Conservation (phyloP, 306 rosid species). For the Vachellia collinsii region DNA sequence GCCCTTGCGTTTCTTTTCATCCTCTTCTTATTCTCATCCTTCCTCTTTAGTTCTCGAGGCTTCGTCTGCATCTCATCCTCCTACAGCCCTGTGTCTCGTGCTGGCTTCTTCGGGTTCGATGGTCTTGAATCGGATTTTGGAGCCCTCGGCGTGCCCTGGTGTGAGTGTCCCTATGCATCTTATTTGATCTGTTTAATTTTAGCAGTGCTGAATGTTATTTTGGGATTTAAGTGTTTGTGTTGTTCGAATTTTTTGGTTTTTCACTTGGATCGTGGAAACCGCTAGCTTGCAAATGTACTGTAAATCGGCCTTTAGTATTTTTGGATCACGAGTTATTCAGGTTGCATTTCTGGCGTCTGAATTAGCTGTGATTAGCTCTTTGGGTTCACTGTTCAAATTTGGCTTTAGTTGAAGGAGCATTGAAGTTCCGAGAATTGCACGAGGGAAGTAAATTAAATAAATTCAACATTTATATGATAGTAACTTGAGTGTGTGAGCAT, state of each 20-base stretch:
- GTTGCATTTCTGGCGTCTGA: not conserved
- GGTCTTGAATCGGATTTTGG: constrained; percentile 82
- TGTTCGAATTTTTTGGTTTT: not conserved
- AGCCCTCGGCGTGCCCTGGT: constrained; percentile 82
- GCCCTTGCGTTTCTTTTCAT: constrained; percentile 40
- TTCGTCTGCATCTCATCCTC: constrained; percentile 77
- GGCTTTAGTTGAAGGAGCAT: not conserved
- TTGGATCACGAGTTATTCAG: not conserved
- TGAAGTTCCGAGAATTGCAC: too few species aligned
- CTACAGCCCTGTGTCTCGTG: constrained; percentile 58
- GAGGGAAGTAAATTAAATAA: not conserved
- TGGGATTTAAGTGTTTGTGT: not conserved
- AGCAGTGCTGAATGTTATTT: not conserved
- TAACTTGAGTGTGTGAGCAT: not conserved
- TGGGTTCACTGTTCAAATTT: not conserved
- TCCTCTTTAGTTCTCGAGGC: constrained; percentile 66
- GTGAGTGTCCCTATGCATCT: constrained; percentile 47
- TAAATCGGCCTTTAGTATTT: not conserved
- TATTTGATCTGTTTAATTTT: constrained; percentile 32
- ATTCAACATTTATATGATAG: not conserved
- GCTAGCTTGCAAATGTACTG: not conserved
- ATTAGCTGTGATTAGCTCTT: not conserved
- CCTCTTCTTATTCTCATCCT: constrained; percentile 49
- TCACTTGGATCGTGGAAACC: not conserved
- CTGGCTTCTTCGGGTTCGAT: constrained; percentile 66